Percentiles rank a stretch among this genome's conserved stretches.
These are phyloP conservation scores for Curvularia sp. DNA, from an alignment of 2,329 filamentous ascomycete genomes.

Conservation along the genomic window DNA sequence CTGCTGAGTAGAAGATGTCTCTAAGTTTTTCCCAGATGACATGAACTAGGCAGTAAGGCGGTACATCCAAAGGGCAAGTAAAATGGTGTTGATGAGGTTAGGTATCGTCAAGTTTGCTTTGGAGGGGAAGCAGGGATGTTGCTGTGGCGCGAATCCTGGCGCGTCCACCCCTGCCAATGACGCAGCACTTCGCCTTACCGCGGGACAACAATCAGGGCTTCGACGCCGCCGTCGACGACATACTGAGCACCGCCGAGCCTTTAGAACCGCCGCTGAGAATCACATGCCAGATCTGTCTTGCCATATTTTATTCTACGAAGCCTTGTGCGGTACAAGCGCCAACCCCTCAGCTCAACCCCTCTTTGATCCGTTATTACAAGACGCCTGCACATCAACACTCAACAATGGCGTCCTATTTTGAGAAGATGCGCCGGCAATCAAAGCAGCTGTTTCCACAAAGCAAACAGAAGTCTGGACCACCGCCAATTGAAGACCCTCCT, in stretches of 20 bases:
- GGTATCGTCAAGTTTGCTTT: not conserved
- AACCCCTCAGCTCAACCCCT: not conserved
- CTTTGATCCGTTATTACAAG: not conserved
- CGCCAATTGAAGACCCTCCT: conserved; percentile 21
- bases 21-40: not conserved
- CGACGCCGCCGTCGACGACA: conserved; percentile 32
- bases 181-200: conserved; percentile 29
- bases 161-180: conserved; percentile 39
- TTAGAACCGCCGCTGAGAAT: conserved; percentile 14
- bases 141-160: conserved; percentile 17
- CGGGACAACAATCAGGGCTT: conserved; percentile 32
- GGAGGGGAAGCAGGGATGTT: not conserved
- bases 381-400: not conserved
- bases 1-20: no score
- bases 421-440: conserved; percentile 45
- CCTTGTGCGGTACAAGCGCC: not conserved
- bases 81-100: not conserved
- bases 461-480: conserved; percentile 20
- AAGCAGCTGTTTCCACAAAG: conserved; percentile 36
- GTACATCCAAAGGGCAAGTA: no score
- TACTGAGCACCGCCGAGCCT: conserved; percentile 30
- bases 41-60: not conserved
- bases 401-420: conserved; percentile 43
- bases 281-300: conserved; percentile 9
- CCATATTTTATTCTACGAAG: not conserved